phyloP scores from a whole-genome alignment of 306 rosid genomes.

The Cyamopsis tetragonoloba region DNA sequence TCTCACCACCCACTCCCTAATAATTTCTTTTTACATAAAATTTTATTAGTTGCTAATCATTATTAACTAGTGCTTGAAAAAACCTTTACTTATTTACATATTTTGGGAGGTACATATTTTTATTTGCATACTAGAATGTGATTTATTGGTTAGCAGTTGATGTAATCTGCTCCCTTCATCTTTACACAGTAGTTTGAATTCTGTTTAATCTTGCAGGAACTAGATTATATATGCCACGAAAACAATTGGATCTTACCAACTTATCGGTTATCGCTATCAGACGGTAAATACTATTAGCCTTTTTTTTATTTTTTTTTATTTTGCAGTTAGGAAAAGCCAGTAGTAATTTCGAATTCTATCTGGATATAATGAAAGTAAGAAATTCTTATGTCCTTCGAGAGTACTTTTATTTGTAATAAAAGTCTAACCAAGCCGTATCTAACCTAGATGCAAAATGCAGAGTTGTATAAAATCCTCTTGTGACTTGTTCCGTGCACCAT shows the following conservation, averaged over 20 bases:
- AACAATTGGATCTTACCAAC: constrained; percentile 60
- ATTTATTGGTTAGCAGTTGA: constrained; percentile 2
- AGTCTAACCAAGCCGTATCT: too few species aligned
- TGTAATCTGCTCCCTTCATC: not conserved
- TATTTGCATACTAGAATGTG: not conserved
- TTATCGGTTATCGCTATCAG: constrained; percentile 39
- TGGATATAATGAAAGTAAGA: too few species aligned
- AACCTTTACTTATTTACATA: not conserved
- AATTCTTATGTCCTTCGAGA: too few species aligned
- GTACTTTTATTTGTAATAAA: too few species aligned
- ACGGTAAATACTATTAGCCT: too few species aligned
- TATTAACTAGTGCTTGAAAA: too few species aligned
- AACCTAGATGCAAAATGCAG: not conserved
- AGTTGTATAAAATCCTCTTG: not conserved
- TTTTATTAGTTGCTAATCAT: too few species aligned
- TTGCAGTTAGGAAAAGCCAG: too few species aligned
- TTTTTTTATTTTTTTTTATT: too few species aligned
- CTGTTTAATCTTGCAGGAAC: constrained; percentile 35
- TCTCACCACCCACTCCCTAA: too few species aligned
- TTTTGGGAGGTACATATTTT: not conserved
- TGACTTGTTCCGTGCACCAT: not conserved
- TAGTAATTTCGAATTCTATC: too few species aligned
- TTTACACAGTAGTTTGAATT: not conserved
- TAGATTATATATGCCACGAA: constrained; percentile 30
- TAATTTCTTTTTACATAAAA: too few species aligned